Evolutionary conservation across 1,284 basidiomycete genomes (phyloP).

Genomic region (Singerocomus rubriflavus): DNA sequence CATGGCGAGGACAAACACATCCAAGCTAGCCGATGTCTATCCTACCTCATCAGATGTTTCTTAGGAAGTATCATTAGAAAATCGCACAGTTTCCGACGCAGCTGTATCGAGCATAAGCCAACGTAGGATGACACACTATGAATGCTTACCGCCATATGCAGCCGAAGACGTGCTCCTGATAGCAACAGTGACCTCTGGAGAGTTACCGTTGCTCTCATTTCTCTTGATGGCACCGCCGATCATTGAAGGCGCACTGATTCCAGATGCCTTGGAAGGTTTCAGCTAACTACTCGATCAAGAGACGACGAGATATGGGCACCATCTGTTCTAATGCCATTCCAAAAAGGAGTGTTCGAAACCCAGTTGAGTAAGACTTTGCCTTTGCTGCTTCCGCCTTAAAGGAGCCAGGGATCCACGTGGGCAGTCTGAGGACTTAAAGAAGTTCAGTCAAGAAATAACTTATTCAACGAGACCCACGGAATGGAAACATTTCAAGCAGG

Average conservation of each 20-base stretch:
- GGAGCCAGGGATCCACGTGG: background rate
- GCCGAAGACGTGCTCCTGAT: background rate
- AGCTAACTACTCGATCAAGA: background rate
- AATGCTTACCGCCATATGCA: background rate
- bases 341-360: background rate
- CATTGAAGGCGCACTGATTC: background rate
- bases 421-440: background rate
- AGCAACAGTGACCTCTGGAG: background rate
- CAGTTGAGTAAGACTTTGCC: background rate
- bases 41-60: background rate
- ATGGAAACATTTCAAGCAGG: background rate
- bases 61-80: background rate
- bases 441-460: too few species aligned
- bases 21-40: background rate
- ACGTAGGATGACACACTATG: background rate
- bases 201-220: background rate
- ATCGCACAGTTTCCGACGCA: background rate
- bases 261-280: background rate
- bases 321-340: background rate
- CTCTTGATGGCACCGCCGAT: background rate
- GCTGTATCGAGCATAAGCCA: background rate
- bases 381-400: background rate
- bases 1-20: background rate
- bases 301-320: background rate
- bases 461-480: background rate